A percentile compares a stretch with the other conserved stretches of the same genome.
phyloP scores from a whole-genome alignment of 768 basidiomycete genomes.

The Psilocybe azurescens region DNA sequence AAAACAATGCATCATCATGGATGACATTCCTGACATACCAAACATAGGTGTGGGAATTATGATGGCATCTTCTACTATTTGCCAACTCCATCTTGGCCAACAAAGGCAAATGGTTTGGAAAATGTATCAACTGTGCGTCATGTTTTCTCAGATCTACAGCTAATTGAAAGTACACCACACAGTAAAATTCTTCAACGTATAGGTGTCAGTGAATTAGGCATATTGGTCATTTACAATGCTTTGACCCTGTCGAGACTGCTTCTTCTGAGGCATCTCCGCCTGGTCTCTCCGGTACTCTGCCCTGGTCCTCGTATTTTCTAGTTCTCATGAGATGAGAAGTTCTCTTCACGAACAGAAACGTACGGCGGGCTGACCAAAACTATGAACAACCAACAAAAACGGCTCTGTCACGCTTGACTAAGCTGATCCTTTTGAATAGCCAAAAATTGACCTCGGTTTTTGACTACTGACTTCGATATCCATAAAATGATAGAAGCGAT shows the following conservation, averaged over 20 bases:
- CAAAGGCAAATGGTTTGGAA: too few species aligned
- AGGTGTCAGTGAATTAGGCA: not conserved
- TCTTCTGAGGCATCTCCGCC: not conserved
- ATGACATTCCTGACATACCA: too few species aligned
- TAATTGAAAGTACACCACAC: not conserved
- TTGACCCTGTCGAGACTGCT: not conserved
- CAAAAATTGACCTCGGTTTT: not conserved
- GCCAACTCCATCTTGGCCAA: too few species aligned
- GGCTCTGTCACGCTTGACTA: not conserved
- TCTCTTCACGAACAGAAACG: not conserved
- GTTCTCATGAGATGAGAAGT: not conserved
- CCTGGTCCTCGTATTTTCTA: not conserved
- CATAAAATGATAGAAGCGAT: too few species aligned
- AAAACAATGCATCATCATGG: too few species aligned
- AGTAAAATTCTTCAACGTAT: not conserved
- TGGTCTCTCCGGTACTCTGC: not conserved
- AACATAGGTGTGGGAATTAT: too few species aligned
- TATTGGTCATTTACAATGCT: not conserved
- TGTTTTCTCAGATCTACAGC: too few species aligned
- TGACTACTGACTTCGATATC: too few species aligned
- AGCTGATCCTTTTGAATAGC: not conserved
- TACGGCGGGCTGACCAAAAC: not conserved
- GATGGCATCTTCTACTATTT: too few species aligned
- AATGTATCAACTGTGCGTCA: too few species aligned
- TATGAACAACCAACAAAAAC: not conserved